Evolutionary conservation across 1,284 basidiomycete species (phyloP).

Genomic region (Sparassis latifolia): DNA sequence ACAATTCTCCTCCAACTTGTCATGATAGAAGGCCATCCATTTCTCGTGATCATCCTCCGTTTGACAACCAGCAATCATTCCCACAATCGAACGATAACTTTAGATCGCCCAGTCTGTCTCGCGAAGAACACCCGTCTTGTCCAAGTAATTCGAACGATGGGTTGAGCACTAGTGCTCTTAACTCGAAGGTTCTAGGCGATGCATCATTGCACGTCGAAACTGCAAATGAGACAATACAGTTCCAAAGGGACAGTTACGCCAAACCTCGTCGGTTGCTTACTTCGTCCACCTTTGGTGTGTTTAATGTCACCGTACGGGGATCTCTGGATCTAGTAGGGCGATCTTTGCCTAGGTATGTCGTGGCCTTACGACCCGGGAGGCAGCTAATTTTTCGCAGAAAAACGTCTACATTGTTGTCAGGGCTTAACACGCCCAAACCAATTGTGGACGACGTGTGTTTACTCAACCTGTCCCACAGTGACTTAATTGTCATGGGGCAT

Average conservation of each 20-base stretch:
- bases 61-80: too few relatives aligned
- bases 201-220: neutral
- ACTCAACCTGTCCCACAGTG: slow-evolving; percentile 20
- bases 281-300: slow-evolving; percentile 9
- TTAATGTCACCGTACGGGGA: slow-evolving; percentile 32
- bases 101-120: too few relatives aligned
- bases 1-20: too few relatives aligned
- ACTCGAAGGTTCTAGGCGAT: too few relatives aligned
- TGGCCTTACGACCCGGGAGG: slow-evolving; percentile 8
- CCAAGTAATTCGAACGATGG: too few relatives aligned
- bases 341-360: slow-evolving; percentile 4
- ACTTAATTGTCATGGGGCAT: slow-evolving; percentile 32
- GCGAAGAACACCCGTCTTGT: too few relatives aligned
- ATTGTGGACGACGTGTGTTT: slow-evolving; percentile 40
- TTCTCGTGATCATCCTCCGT: too few relatives aligned
- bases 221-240: slow-evolving; percentile 4
- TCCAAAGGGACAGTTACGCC: slow-evolving; percentile 27
- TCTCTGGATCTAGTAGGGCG: slow-evolving; percentile 25
- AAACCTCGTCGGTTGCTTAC: slow-evolving; percentile 35
- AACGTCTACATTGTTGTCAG: slow-evolving; percentile 2
- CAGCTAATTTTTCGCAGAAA: slow-evolving; percentile 2
- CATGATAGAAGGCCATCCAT: too few relatives aligned
- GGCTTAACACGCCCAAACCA: slow-evolving; percentile 8
- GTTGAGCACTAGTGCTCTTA: too few relatives aligned
- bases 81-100: too few relatives aligned